Evolutionary conservation across 2,329 filamentous ascomycete species (phyloP).

Genomic region (Neofusicoccum ribis): DNA sequence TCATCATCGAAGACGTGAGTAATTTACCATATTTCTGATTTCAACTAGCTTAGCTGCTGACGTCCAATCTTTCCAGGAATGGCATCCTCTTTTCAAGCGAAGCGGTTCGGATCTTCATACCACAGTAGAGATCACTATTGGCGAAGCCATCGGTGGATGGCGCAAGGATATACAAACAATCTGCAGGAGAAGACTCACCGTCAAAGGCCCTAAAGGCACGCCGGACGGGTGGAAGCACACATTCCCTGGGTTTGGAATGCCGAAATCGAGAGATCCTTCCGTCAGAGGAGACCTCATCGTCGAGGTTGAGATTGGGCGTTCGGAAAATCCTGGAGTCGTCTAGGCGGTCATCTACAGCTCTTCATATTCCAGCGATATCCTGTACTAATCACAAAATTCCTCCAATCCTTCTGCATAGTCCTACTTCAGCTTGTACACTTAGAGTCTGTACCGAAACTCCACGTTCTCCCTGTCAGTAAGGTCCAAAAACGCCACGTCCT

Average conservation of each 20-base stretch:
- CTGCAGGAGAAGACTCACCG: conserved; percentile 78
- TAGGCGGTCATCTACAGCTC: not conserved
- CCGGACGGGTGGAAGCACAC: conserved; percentile 77
- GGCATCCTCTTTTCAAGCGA: conserved; percentile 78
- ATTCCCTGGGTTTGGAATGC: conserved; percentile 90
- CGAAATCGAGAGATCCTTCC: conserved; percentile 82
- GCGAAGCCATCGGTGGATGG: conserved; percentile 95
- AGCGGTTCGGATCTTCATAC: conserved; percentile 84
- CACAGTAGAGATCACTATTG: conserved; percentile 78
- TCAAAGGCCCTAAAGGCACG: conserved; percentile 81
- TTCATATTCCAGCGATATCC: not conserved
- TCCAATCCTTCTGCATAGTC: not conserved
- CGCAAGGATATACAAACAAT: conserved; percentile 85
- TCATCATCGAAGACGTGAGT: conserved; percentile 88
- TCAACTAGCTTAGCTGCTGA: conserved; percentile 24
- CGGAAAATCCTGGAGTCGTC: not conserved
- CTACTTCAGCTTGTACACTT: too few relatives aligned
- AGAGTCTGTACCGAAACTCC: too few relatives aligned
- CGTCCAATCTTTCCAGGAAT: conserved; percentile 63
- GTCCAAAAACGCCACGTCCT: too few relatives aligned
- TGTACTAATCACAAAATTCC: not conserved
- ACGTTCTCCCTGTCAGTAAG: too few relatives aligned
- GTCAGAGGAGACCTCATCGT: conserved; percentile 86
- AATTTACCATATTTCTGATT: not conserved
- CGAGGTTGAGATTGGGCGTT: conserved; percentile 78